Conservation (phyloP, 495 filamentous ascomycete species). For the Daldinia childiae region DNA sequence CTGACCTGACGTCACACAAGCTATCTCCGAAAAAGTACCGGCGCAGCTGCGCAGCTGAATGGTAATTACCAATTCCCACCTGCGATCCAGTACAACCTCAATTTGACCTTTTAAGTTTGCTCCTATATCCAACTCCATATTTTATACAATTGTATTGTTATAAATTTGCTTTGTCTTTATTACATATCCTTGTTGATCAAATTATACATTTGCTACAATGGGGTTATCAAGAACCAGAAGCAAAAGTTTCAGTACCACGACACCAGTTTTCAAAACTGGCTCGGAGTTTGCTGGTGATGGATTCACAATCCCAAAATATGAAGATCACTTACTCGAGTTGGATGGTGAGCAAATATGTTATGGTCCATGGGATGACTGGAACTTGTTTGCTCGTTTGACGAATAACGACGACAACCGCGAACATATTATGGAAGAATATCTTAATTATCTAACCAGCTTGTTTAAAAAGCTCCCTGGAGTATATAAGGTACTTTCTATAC, state of each 20-base stretch:
- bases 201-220: background rate
- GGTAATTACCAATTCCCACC: background rate
- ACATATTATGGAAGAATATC: background rate
- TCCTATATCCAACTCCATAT: background rate
- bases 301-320: background rate
- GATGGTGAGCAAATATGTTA: constrained; percentile 12
- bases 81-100: background rate
- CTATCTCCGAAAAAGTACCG: background rate
- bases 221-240: background rate
- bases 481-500: background rate
- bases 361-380: constrained; percentile 7
- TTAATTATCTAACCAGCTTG: background rate
- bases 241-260: background rate
- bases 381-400: constrained; percentile 2
- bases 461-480: background rate
- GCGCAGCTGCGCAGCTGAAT: constrained; percentile 17
- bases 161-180: background rate
- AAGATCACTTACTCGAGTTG: background rate
- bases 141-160: background rate
- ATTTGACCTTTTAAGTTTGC: background rate
- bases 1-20: constrained; percentile 2
- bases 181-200: background rate
- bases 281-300: background rate
- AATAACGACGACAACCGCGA: background rate
- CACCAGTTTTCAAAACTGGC: background rate